Base-by-base conservation (phyloP, 116 monocot species). In the Posidonia oceanica region DNA sequence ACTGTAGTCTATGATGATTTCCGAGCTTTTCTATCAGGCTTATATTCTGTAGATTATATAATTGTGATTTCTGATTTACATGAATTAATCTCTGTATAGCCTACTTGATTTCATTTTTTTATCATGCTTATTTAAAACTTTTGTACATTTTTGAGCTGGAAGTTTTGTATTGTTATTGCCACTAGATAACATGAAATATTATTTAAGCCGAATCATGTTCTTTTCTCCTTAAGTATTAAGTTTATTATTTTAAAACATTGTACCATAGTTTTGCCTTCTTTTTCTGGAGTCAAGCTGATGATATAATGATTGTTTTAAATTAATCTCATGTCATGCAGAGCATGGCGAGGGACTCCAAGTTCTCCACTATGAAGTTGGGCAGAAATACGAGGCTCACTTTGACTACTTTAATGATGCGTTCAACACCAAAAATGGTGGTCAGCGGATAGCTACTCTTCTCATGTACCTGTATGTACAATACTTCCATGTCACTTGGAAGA, bases 351-450 rank as follows among this genome's bases (percentile, higher is more conserved):
- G 82, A 5, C 78, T 82, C 66, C 82, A 82, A 40, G 57, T 82
- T 65, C 78, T 82, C 13, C 82, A 82, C 65, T 82, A 82, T 64
- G 78, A 82, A 69, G 78, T 68, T 78, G 82, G 82, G 39, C 82
- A 82, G 71, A 82, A 82, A 72, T 82, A 82, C 64, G 82, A 82
- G 18, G 44, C 82, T 22, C 82, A 82, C 40, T 78, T 71, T 41
- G 82, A 82, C 57, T 82, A 82, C 64, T 82, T 82, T 36, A 51
- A 40, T 4, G 78, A 82, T 72, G 82, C 78, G 52, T 56, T 68
- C 71, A 82, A 82, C 75, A 82, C 78, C 36, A 63, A 15, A 55
- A 78, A 82, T 64, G 82, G 82, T 64, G 82, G 82, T 63, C 82
- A 82, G 59, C 57, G 82, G 74, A 82, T 82, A 63, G 82, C 82